A percentile compares a stretch with the other conserved stretches of the same genome.
phyloP scores from a whole-genome alignment of 2,329 filamentous ascomycete genomes.

The Fusarium domesticum region DNA sequence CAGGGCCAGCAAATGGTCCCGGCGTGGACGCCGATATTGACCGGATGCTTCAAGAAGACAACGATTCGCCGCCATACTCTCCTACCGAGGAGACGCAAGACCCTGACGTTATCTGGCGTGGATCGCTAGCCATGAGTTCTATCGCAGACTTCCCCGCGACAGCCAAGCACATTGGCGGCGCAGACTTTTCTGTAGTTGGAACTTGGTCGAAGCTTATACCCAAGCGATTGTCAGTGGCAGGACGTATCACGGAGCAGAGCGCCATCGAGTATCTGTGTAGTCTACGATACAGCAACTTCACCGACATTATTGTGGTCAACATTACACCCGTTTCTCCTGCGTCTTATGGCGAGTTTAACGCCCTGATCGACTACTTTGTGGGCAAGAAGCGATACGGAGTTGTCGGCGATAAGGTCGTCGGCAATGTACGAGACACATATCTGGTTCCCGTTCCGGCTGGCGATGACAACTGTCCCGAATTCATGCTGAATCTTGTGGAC shows the following conservation, averaged over 20 bases:
- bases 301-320: constrained; percentile 79
- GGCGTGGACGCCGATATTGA: constrained; percentile 87
- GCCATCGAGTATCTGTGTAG: constrained; percentile 91
- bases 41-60: constrained; percentile 77
- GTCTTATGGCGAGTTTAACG: constrained; percentile 63
- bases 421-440: constrained; percentile 85
- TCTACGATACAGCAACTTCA: constrained; percentile 74
- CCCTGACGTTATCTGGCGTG: constrained; percentile 74
- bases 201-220: constrained; percentile 75
- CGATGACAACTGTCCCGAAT: constrained; percentile 70
- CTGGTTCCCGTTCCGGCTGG: constrained; percentile 80
- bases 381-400: constrained; percentile 83
- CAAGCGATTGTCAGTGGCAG: constrained; percentile 65
- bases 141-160: constrained; percentile 72
- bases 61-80: constrained; percentile 78
- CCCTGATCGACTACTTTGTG: constrained; percentile 84
- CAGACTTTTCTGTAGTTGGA: constrained; percentile 64
- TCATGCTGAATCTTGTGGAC: constrained; percentile 83
- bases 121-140: constrained; percentile 71
- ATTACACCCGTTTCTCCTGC: constrained; percentile 63
- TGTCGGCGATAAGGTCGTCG: constrained; percentile 69
- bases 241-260: constrained; percentile 75
- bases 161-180: constrained; percentile 83
- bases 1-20: constrained; percentile 49
- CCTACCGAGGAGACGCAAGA: constrained; percentile 69